These are phyloP conservation scores for Avena sativa DNA, from an alignment of 176 grass and related monocot genomes.

Conservation along the genomic window DNA sequence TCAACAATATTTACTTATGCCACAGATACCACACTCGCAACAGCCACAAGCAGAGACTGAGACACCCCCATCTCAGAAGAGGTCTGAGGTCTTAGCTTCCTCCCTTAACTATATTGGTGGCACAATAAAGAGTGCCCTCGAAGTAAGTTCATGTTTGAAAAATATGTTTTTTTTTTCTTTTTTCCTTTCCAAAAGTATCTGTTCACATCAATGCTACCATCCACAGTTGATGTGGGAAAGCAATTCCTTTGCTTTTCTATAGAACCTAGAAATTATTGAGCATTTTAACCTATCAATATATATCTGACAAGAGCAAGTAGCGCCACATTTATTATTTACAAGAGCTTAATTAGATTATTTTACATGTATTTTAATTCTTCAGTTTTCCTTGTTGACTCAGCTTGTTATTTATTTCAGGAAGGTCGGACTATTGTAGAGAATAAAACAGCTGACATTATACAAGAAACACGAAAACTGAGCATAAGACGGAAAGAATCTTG, in stretches of 20 bases:
- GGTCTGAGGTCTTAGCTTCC: slow-evolving; percentile 79
- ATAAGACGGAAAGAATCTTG: slow-evolving; percentile 77
- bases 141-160: slow-evolving; percentile 53
- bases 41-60: slow-evolving; percentile 41
- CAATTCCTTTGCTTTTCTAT: not conserved
- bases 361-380: not conserved
- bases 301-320: not conserved
- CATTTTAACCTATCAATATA: slow-evolving; percentile 19
- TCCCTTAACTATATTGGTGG: slow-evolving; percentile 92
- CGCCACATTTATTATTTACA: not conserved
- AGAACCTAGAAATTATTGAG: slow-evolving; percentile 12
- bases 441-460: slow-evolving; percentile 92
- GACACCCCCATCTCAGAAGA: slow-evolving; percentile 82
- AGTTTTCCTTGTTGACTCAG: slow-evolving; percentile 16
- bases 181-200: slow-evolving; percentile 7
- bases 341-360: slow-evolving; percentile 24
- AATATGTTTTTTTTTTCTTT: not conserved
- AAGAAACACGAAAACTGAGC: slow-evolving; percentile 90
- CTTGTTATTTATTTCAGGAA: slow-evolving; percentile 61
- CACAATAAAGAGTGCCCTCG: slow-evolving; percentile 89
- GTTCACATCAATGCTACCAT: not conserved
- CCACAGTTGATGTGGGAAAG: not conserved
- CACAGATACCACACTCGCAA: slow-evolving; percentile 52
- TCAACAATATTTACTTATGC: slow-evolving; percentile 33
- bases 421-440: slow-evolving; percentile 90